Base-by-base conservation (phyloP, 2,329 filamentous ascomycete genomes). In the Beauveria sp. region DNA sequence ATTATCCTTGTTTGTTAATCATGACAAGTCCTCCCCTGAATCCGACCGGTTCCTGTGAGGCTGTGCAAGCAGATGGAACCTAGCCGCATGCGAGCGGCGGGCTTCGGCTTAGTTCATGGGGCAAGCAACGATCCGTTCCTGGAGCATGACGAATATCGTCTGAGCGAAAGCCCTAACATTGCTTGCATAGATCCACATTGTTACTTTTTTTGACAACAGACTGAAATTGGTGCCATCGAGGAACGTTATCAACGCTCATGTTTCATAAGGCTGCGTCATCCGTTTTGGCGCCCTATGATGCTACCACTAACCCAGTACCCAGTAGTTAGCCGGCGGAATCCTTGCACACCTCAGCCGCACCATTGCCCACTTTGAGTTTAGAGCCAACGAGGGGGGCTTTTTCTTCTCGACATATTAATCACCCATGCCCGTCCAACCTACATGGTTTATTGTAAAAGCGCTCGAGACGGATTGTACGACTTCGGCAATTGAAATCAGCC, bases 211-310 rank as follows among this genome's bases (percentile, higher is more conserved):
- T 52, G 47, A 24, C 26, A 52, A 12, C n/a, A 3, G 47, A 47
- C 46, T 58, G 57, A 52, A 52, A 51, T 59, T 59, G 47, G 20
- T 52, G 47, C 55, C 55, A 22, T 42, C 18, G 9, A 24, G 24
- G 47, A n/a, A n/a, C 18, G 47, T 26, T 42, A n/a, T 14, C n/a
- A 52, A 24, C 57, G 38, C 12, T 59, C 6, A 6, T 24, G 57
- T 59, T 52, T 59, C 57, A 50, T 59, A 59, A 59, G 57, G 57
- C 57, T 59, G 57, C 57, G 57, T 59, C 57, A 59, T 59, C 57
- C 1, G n/a, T 24, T 47, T 22, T 28, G 54, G 22, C 52, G 52
- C 54, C 55, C 55, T 30, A 59, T 34, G 26, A 30, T 22, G n/a
- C 47, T 34, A 34, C 12, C 34, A 38, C 34, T 38, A 38, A 14